Percentiles rank a stretch among this genome's conserved stretches.
phyloP scores from a whole-genome alignment of 2,329 filamentous ascomycete genomes.

The Aspergillus sp. region DNA sequence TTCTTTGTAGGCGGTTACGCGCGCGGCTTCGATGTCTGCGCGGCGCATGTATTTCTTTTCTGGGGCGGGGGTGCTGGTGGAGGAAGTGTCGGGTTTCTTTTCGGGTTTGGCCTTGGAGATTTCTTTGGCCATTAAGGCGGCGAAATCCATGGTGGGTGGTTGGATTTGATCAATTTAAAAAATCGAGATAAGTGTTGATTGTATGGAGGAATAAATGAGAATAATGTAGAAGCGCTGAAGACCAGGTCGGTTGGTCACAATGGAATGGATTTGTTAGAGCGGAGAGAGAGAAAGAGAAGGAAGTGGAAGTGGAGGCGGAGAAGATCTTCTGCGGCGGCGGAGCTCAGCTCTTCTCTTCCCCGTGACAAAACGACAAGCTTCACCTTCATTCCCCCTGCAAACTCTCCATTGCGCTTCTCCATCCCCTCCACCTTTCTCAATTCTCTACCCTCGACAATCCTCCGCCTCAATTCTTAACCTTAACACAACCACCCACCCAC shows the following conservation, averaged over 20 bases:
- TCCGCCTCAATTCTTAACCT: not conserved
- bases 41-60: constrained; percentile 79
- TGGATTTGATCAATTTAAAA: not conserved
- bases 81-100: constrained; percentile 10
- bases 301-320: not conserved
- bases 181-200: too few relatives aligned
- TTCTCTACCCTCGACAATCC: not conserved
- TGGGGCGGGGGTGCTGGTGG: constrained; percentile 18
- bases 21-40: constrained; percentile 79
- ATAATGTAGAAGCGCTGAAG: not conserved
- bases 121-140: constrained; percentile 86
- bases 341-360: not conserved
- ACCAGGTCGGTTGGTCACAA: not conserved
- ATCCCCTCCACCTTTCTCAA: not conserved
- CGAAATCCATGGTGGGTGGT: constrained; percentile 78
- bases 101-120: constrained; percentile 73
- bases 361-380: not conserved
- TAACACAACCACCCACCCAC: not conserved
- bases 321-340: not conserved
- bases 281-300: not conserved
- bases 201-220: not conserved
- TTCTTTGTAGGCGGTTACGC: constrained; percentile 74
- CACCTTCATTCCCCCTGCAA: not conserved
- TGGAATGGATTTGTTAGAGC: not conserved
- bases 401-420: not conserved